Conservation (phyloP, 2,329 filamentous ascomycete species). For the Ramularia endophylla region DNA sequence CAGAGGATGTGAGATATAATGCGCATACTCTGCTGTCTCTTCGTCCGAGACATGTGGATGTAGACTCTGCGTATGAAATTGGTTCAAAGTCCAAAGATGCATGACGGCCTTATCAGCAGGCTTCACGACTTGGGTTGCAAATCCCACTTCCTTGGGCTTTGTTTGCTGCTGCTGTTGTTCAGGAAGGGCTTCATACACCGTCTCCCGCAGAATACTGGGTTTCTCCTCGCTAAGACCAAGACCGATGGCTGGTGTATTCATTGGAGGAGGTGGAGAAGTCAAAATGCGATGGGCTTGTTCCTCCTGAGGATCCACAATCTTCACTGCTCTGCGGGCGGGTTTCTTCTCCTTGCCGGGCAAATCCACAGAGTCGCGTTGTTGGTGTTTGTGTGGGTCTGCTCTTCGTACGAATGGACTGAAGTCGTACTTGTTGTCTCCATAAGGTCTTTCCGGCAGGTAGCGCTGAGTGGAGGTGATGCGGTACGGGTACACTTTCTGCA, state of each 20-base stretch:
- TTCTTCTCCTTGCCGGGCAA: slow-evolving; percentile 60
- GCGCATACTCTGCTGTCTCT: slow-evolving; percentile 79
- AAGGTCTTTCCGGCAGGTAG: slow-evolving; percentile 68
- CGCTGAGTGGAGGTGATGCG: slow-evolving; percentile 86
- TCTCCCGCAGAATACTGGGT: slow-evolving; percentile 37
- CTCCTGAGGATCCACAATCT: slow-evolving; percentile 56
- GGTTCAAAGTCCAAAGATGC: slow-evolving; percentile 81
- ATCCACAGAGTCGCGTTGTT: slow-evolving; percentile 45
- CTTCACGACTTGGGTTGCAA: slow-evolving; percentile 28
- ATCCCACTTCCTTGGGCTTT: too few species aligned
- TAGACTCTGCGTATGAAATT: slow-evolving; percentile 78
- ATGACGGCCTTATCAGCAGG: slow-evolving; percentile 72
- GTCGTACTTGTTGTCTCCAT: slow-evolving; percentile 67
- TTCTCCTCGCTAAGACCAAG: slow-evolving; percentile 23
- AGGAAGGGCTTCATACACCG: slow-evolving; percentile 7
- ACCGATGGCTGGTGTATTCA: not conserved
- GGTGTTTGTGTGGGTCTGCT: slow-evolving; percentile 31
- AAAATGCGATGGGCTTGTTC: slow-evolving; percentile 6
- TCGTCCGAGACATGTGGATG: slow-evolving; percentile 72
- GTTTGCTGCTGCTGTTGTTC: too few species aligned
- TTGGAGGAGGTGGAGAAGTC: not conserved
- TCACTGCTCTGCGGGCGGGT: slow-evolving; percentile 54
- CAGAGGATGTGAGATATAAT: slow-evolving; percentile 84
- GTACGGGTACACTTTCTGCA: slow-evolving; percentile 86
- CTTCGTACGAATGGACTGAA: slow-evolving; percentile 83